phyloP scores from a whole-genome alignment of 129 eudicot species.

The Silybum marianum region DNA sequence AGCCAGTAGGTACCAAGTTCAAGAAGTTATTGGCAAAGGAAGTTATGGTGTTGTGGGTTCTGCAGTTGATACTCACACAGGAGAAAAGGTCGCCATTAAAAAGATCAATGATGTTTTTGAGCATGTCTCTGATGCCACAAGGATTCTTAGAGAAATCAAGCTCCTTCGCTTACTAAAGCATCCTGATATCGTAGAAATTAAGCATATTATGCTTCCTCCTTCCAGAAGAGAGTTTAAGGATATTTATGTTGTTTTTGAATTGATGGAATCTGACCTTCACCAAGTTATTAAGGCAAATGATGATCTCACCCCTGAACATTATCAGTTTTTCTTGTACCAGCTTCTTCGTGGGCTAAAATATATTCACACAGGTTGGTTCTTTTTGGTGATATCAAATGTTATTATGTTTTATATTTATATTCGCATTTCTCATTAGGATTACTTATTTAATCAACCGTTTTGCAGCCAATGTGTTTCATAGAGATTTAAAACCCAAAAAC shows the following conservation, averaged over 20 bases:
- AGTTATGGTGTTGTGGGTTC: constrained; percentile 89
- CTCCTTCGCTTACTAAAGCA: constrained; percentile 79
- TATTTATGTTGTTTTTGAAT: constrained; percentile 68
- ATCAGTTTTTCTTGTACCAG: constrained; percentile 80
- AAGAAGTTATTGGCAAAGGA: constrained; percentile 84
- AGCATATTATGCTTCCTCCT: constrained; percentile 89
- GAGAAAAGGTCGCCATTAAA: constrained; percentile 74
- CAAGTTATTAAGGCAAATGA: constrained; percentile 83
- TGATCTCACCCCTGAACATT: constrained; percentile 77
- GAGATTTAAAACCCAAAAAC: constrained; percentile 75
- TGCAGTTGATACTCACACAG: constrained; percentile 62
- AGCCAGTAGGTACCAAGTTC: constrained; percentile 73
- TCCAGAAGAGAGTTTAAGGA: constrained; percentile 79
- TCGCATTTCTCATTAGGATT: not conserved
- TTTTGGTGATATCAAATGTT: not conserved
- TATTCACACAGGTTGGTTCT: constrained; percentile 64
- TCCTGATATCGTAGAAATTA: constrained; percentile 82
- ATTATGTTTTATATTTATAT: constrained; percentile 16
- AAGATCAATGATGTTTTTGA: constrained; percentile 85
- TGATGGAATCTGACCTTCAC: constrained; percentile 87
- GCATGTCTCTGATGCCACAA: constrained; percentile 89
- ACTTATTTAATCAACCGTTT: not conserved
- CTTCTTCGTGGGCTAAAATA: constrained; percentile 83
- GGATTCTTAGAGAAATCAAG: constrained; percentile 81
- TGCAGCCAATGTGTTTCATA: constrained; percentile 73